phyloP scores from a whole-genome alignment of 1,139 yeast species.

The Taiozyma sp. region DNA sequence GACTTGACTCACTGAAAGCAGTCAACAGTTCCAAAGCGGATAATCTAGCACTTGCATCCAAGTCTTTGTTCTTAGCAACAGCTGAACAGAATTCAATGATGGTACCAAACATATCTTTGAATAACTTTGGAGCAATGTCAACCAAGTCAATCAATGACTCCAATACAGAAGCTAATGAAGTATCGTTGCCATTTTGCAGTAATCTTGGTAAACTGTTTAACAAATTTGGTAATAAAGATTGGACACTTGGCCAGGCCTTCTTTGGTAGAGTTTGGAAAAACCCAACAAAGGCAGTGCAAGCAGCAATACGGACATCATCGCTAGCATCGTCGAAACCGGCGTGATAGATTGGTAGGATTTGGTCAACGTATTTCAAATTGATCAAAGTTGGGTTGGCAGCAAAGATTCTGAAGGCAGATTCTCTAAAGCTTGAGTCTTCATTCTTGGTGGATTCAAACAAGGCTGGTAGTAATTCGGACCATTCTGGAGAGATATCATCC shows the following conservation, averaged over 20 bases:
- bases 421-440: constrained; percentile 69
- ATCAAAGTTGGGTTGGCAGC: constrained; percentile 80
- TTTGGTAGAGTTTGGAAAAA: constrained; percentile 81
- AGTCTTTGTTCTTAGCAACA: constrained; percentile 73
- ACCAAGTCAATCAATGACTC: constrained; percentile 88
- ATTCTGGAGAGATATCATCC: constrained; percentile 49
- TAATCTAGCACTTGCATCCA: constrained; percentile 75
- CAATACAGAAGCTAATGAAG: constrained; percentile 79
- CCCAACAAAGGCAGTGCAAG: constrained; percentile 89
- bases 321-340: constrained; percentile 71
- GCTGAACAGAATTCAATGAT: constrained; percentile 79
- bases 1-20: constrained; percentile 88
- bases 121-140: constrained; percentile 91
- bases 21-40: constrained; percentile 86
- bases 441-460: constrained; percentile 62
- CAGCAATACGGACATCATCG: constrained; percentile 85
- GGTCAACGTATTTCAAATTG: constrained; percentile 48
- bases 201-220: constrained; percentile 85
- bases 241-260: constrained; percentile 66
- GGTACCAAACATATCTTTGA: constrained; percentile 82
- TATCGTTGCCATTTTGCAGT: constrained; percentile 70
- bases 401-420: constrained; percentile 85
- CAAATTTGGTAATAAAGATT: constrained; percentile 75
- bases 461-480: constrained; percentile 79
- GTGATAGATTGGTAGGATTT: constrained; percentile 65